Evolutionary conservation across 345 rosid species (phyloP).

Genomic region (Linum lewisii): DNA sequence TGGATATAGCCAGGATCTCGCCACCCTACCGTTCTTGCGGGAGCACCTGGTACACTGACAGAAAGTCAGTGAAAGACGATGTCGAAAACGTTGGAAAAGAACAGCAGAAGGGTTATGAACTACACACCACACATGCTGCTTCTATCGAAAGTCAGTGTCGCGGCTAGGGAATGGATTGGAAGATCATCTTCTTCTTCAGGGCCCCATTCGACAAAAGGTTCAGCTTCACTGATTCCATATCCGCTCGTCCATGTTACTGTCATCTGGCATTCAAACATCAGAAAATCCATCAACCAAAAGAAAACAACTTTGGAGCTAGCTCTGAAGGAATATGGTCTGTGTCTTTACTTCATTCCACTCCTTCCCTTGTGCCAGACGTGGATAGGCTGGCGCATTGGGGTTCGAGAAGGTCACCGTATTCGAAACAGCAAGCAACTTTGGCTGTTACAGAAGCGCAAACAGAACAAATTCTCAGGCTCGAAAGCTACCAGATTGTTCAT

Average conservation of each 20-base stretch:
- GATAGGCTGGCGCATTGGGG: not conserved
- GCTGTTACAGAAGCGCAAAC: not conserved
- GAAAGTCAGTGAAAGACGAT: not conserved
- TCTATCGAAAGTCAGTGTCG: not conserved
- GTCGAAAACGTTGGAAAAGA: not conserved
- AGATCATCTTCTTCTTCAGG: not conserved
- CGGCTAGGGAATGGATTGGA: not conserved
- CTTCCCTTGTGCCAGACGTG: not conserved
- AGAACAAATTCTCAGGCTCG: not conserved
- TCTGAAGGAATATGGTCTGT: not conserved
- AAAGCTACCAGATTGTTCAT: not conserved
- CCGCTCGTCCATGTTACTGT: conserved; percentile 1
- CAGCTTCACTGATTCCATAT: not conserved
- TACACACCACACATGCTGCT: conserved; percentile 1
- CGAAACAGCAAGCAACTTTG: conserved; percentile 2
- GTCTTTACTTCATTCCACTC: not conserved
- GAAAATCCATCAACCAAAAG: not conserved
- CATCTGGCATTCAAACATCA: not conserved
- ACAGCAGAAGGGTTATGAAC: too few species aligned
- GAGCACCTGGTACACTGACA: conserved; percentile 17
- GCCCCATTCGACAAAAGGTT: conserved; percentile 2
- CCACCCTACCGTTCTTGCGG: conserved; percentile 24
- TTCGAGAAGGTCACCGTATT: not conserved
- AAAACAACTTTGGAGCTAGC: not conserved
- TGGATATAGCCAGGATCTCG: conserved; percentile 20